A percentile compares a stretch with the other conserved stretches of the same genome.
These are phyloP conservation scores for Sedum album DNA, from an alignment of 164 flowering plant species.

Conservation along the genomic window DNA sequence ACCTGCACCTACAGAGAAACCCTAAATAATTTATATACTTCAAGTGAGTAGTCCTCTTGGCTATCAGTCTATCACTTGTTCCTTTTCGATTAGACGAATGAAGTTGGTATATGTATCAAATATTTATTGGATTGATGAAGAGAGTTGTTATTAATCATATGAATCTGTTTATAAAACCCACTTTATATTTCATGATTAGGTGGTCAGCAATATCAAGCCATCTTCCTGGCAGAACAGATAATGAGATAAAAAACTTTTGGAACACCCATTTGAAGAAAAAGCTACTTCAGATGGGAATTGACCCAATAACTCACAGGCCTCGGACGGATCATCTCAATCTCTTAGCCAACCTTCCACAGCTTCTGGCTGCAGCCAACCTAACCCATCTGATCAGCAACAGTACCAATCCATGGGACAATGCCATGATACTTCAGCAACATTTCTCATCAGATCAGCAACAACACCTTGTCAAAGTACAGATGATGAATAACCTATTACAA, in stretches of 20 bases:
- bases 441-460: constrained; percentile 8
- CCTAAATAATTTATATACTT: not conserved
- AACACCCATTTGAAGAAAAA: constrained; percentile 60
- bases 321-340: constrained; percentile 29
- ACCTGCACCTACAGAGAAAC: not conserved
- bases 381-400: constrained; percentile 8
- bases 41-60: too few species aligned
- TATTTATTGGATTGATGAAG: not conserved
- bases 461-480: constrained; percentile 2
- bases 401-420: constrained; percentile 7
- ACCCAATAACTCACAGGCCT: constrained; percentile 53
- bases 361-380: constrained; percentile 9
- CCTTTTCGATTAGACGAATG: too few species aligned
- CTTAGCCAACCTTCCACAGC: constrained; percentile 14
- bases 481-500: constrained; percentile 4
- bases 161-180: not conserved
- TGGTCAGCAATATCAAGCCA: constrained; percentile 73
- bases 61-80: too few species aligned
- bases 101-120: not conserved
- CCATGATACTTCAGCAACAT: constrained; percentile 7
- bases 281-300: constrained; percentile 61
- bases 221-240: constrained; percentile 65
- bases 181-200: constrained; percentile 20
- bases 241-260: constrained; percentile 74
- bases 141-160: not conserved